phyloP scores from a whole-genome alignment of 441 rosid genomes.

The Populus trichocarpa region DNA sequence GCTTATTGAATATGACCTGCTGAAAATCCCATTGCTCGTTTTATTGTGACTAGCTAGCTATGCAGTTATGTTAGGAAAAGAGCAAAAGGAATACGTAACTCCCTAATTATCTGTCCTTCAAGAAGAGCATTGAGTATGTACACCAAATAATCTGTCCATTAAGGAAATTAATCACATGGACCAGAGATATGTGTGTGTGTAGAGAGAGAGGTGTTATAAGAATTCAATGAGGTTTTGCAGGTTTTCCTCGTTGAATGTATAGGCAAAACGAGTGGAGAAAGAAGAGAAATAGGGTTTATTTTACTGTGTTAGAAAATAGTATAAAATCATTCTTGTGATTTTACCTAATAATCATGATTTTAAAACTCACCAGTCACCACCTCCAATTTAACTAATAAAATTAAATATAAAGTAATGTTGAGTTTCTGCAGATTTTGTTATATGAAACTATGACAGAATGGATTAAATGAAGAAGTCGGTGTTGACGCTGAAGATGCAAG shows the following conservation, averaged over 20 bases:
- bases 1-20: neutral
- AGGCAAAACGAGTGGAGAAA: conserved; percentile 76
- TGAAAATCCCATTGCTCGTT: neutral
- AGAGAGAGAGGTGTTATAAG: neutral
- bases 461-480: neutral
- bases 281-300: conserved; percentile 68
- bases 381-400: too few relatives aligned
- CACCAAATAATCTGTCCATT: too few relatives aligned
- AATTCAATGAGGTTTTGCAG: conserved; percentile 29
- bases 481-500: neutral
- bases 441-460: neutral
- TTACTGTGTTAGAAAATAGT: conserved; percentile 33
- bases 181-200: neutral
- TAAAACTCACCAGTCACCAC: too few relatives aligned
- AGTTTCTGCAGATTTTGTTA: neutral
- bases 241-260: conserved; percentile 29
- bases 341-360: too few relatives aligned
- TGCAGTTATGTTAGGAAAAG: too few relatives aligned
- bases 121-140: too few relatives aligned
- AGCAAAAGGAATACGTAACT: too few relatives aligned
- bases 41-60: too few relatives aligned
- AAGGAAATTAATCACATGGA: neutral
- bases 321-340: too few relatives aligned
- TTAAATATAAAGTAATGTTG: too few relatives aligned
- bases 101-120: too few relatives aligned